Evolutionary conservation across 768 basidiomycete species (phyloP), one percentile per base, ranked within the genome.

Genomic region (Tubosaeta sp.): DNA sequence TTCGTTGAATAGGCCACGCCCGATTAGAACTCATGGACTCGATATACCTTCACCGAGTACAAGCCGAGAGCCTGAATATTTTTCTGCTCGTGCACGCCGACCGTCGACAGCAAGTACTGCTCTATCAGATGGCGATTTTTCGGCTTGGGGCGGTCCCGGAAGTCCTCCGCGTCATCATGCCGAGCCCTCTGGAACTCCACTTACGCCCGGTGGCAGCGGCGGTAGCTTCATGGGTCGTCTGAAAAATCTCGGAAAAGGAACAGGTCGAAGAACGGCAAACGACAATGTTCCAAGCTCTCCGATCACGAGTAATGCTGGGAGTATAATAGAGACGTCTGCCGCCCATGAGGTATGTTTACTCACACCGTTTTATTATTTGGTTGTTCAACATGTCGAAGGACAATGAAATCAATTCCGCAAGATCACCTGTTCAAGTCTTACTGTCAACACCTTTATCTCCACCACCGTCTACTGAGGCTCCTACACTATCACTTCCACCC

Each of bases 181-280:
- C 56, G 71, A 64, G 31, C 18, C 61, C 14, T 51, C 66, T 31
- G 73, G 74, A 24, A 78, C 75, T 2, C 78, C 81, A 0, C 73
- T 59, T 48, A 81, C 79, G 4, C 81, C 85, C 21, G 58, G 63
- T 13, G 60, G 73, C 21, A 79, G 87, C 21, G 58, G 63, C 14
- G 60, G 73, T 22, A 79, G 87, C 2, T 68, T 94, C 48, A 94
- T 94, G 79, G 88, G 90, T 1, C 79, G 87, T 54, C 68, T 94
- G 52, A 89, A 84, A 66, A 84, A 72, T 47, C 80, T 94, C 54
- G 86, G 86, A 9, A 87, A 85, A 67, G 77, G 72, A 46, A 67
- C 76, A 43, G 74, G 71, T 56, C 68, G 72, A 57, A 70, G 45
- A 39, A 29, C 49, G 9, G 18, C 38, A 4, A 63, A 48, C 2